Conservation (phyloP, 768 basidiomycete genomes). For the Tricholoma matsutake region DNA sequence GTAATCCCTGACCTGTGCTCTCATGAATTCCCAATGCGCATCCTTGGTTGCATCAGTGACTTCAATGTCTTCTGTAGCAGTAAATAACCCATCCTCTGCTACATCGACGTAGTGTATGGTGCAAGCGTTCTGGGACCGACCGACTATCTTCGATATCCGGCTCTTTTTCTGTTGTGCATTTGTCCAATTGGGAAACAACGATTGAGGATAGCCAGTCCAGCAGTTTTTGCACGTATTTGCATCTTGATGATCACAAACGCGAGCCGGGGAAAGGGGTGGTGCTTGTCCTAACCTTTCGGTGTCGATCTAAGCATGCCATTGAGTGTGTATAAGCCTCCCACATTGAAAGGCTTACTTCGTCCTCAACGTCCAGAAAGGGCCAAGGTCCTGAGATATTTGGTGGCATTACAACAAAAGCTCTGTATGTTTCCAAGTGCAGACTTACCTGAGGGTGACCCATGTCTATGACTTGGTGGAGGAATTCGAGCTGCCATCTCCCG, state of each 20-base stretch:
- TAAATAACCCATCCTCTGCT: conserved; percentile 32
- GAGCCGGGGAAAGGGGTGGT: conserved; percentile 5
- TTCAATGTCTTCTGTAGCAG: conserved; percentile 14
- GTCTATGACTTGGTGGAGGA: conserved; percentile 32
- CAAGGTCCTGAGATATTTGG: conserved; percentile 26
- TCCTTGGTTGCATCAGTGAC: conserved; percentile 21
- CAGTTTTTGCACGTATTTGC: conserved; percentile 21
- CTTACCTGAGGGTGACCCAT: conserved; percentile 41
- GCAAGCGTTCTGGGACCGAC: conserved; percentile 20
- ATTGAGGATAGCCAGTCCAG: conserved; percentile 46
- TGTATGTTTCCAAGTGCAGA: conserved; percentile 9
- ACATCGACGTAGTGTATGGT: conserved; percentile 40
- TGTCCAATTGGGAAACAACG: conserved; percentile 57
- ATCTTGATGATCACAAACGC: conserved; percentile 23
- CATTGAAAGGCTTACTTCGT: conserved; percentile 17
- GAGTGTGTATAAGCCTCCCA: background rate
- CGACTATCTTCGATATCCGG: conserved; percentile 30
- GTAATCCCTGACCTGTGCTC: conserved; percentile 25
- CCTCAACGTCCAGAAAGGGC: conserved; percentile 36
- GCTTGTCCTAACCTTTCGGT: conserved; percentile 21
- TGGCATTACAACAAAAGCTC: background rate
- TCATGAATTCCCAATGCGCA: conserved; percentile 32
- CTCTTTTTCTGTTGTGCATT: conserved; percentile 39
- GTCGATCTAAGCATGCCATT: conserved; percentile 21
- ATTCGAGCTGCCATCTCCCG: conserved; percentile 20